Conservation (phyloP, 2,329 filamentous ascomycete genomes). For the Phoma sp. region DNA sequence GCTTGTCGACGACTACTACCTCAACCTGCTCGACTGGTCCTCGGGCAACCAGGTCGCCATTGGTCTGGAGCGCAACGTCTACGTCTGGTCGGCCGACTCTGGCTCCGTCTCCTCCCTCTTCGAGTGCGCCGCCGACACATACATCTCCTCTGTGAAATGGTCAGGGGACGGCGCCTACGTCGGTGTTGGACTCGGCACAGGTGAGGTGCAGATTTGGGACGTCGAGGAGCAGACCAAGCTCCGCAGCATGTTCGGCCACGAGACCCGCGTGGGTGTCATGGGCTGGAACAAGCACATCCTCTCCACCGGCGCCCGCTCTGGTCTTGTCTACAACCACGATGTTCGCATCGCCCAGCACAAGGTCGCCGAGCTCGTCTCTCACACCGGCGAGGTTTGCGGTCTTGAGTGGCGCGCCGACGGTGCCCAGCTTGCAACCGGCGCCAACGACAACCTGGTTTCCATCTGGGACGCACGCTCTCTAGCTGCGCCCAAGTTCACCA, state of each 20-base stretch:
- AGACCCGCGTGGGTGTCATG: conserved; percentile 96
- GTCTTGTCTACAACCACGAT: conserved; percentile 97
- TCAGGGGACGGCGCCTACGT: conserved; percentile 97
- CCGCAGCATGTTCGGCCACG: conserved; percentile 97
- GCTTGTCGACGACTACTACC: conserved; percentile 97
- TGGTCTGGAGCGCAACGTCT: conserved; percentile 94
- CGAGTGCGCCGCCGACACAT: conserved; percentile 88
- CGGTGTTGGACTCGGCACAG: conserved; percentile 89
- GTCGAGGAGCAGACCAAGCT: conserved; percentile 94
- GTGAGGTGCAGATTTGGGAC: conserved; percentile 99
- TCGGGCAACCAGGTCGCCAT: conserved; percentile 98
- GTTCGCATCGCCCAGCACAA: conserved; percentile 98
- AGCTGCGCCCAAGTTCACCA: conserved; percentile 95
- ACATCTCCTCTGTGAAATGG: conserved; percentile 99
- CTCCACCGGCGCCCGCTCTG: conserved; percentile 92
- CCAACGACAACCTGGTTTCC: conserved; percentile 98
- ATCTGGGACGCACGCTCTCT: conserved; percentile 98
- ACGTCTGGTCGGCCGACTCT: conserved; percentile 97
- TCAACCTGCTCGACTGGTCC: conserved; percentile 98
- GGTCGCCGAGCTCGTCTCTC: conserved; percentile 93
- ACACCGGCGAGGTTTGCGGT: conserved; percentile 97
- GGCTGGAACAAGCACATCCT: conserved; percentile 98
- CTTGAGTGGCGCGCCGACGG: conserved; percentile 98
- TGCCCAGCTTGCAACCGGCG: conserved; percentile 94
- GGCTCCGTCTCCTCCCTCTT: conserved; percentile 88